phyloP scores from a whole-genome alignment of 1,139 yeast genomes.

The Kodamaea derodonti region DNA sequence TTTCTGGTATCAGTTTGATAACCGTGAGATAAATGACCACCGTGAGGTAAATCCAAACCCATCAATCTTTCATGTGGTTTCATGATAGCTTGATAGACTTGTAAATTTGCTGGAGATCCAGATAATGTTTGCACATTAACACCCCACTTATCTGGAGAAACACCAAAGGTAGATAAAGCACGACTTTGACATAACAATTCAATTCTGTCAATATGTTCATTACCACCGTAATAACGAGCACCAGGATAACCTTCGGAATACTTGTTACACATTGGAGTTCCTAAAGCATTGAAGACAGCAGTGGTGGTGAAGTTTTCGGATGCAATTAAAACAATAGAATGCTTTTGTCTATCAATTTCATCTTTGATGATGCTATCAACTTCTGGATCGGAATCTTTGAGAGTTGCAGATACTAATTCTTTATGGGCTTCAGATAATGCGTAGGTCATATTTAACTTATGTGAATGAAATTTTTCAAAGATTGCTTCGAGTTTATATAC shows the following conservation, averaged over 20 bases:
- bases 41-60: constrained; percentile 97
- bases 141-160: constrained; percentile 89
- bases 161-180: constrained; percentile 82
- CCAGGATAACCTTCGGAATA: constrained; percentile 89
- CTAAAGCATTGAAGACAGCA: constrained; percentile 93
- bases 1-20: constrained; percentile 94
- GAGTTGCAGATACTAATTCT: constrained; percentile 63
- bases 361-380: constrained; percentile 77
- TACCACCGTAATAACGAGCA: constrained; percentile 86
- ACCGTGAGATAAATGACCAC: constrained; percentile 98
- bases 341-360: constrained; percentile 91
- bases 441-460: constrained; percentile 39
- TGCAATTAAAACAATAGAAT: constrained; percentile 90
- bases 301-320: constrained; percentile 97
- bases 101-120: constrained; percentile 97
- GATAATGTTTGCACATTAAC: constrained; percentile 95
- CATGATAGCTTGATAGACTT: constrained; percentile 92
- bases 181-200: constrained; percentile 89
- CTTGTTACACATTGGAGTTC: constrained; percentile 94
- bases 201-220: constrained; percentile 91
- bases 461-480: background rate
- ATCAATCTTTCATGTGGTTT: constrained; percentile 92
- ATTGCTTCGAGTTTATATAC: background rate
- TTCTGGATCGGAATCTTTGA: constrained; percentile 77
- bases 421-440: constrained; percentile 65